Evolutionary conservation across 2,329 filamentous ascomycete species (phyloP).

Genomic region (Trematosphaeria pertusa): DNA sequence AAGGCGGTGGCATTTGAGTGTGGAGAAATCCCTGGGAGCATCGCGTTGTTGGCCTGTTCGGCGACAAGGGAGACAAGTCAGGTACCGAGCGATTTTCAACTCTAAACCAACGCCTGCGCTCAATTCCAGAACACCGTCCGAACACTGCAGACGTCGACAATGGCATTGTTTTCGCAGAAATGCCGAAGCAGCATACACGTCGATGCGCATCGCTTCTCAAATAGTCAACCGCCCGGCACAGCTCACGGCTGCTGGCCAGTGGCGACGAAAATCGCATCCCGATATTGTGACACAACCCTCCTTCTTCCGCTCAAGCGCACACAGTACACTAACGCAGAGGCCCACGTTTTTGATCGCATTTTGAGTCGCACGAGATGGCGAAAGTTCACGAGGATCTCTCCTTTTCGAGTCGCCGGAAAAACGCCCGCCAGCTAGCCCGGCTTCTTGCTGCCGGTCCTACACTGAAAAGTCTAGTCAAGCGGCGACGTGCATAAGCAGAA

Average conservation of each 20-base stretch:
- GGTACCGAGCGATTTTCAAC: constrained; percentile 44
- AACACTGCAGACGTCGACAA: no score
- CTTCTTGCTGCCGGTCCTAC: constrained; percentile 24
- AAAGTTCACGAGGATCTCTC: constrained; percentile 26
- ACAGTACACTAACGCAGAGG: constrained; percentile 4
- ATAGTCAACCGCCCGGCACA: constrained; percentile 1
- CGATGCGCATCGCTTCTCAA: not conserved
- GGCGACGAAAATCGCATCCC: constrained; percentile 16
- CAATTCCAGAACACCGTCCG: no score
- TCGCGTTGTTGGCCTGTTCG: constrained; percentile 40
- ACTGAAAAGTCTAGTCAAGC: constrained; percentile 28
- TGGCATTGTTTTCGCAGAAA: no score
- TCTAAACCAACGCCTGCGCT: constrained; percentile 42
- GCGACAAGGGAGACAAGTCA: constrained; percentile 46
- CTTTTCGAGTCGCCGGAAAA: constrained; percentile 28
- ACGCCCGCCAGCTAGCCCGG: constrained; percentile 17
- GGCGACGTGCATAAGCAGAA: constrained; percentile 36
- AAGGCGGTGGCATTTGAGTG: constrained; percentile 45
- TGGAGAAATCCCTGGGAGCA: constrained; percentile 47
- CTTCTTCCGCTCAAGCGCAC: not conserved
- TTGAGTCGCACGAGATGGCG: constrained; percentile 27
- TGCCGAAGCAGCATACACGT: constrained; percentile 1
- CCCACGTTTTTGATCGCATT: constrained; percentile 18
- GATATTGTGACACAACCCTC: constrained; percentile 4
- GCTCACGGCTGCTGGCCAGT: not conserved